phyloP scores from a whole-genome alignment of 257 asterid genomes.

The Solanum raphanifolium region DNA sequence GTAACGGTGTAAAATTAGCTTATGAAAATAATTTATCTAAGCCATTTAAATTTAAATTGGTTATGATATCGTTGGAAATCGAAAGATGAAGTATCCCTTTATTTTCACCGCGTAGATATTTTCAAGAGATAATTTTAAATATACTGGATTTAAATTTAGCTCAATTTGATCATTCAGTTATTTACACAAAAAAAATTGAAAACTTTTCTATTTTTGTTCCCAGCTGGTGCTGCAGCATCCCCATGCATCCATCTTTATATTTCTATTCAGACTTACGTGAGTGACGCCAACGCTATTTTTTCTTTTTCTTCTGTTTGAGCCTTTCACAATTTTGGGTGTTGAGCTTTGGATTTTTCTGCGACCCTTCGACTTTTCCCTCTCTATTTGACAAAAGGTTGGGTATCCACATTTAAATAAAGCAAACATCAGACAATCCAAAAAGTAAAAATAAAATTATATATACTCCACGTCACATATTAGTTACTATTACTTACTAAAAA shows the following conservation, averaged over 20 bases:
- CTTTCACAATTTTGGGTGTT: neutral
- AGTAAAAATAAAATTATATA: too few relatives aligned
- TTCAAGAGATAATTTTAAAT: too few relatives aligned
- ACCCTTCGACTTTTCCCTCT: neutral
- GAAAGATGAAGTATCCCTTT: too few relatives aligned
- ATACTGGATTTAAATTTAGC: neutral
- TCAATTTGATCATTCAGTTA: neutral
- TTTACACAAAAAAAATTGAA: neutral
- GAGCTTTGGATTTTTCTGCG: neutral
- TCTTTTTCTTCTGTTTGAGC: neutral
- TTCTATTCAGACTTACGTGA: neutral
- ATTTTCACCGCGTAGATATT: neutral
- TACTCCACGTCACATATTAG: neutral
- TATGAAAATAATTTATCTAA: neutral
- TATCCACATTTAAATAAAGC: neutral
- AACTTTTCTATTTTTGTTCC: neutral
- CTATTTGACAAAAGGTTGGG: neutral
- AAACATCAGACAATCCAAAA: neutral
- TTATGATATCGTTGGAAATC: neutral
- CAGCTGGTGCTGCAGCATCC: neutral
- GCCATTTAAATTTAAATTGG: neutral
- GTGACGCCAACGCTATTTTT: neutral
- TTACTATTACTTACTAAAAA: too few relatives aligned
- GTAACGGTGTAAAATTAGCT: neutral
- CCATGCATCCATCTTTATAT: neutral